A percentile compares a stretch with the other conserved stretches of the same genome.
Evolutionary conservation across 31 red algal species (phyloP).

Genomic region (Asparagopsis taxiformis): DNA sequence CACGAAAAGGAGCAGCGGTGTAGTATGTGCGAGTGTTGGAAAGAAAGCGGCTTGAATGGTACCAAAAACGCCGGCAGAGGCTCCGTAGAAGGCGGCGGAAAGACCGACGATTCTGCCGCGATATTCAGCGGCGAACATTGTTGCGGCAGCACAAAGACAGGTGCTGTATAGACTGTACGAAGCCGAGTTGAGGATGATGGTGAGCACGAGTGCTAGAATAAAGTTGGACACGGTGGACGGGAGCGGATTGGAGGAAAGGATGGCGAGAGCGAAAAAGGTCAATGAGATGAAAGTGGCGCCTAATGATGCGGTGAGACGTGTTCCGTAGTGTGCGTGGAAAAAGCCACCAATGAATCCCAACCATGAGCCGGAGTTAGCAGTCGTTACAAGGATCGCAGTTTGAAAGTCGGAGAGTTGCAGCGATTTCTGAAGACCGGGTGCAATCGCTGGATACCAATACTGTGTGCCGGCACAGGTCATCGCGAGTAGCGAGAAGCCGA

Average conservation of each 20-base stretch:
- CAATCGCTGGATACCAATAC: conserved; percentile 52
- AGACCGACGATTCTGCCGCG: conserved; percentile 39
- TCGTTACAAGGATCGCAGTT: conserved; percentile 20
- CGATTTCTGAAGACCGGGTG: conserved; percentile 31
- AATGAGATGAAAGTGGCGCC: conserved; percentile 24
- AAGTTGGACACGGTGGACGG: conserved; percentile 7
- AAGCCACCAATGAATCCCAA: conserved; percentile 39
- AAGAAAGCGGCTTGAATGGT: conserved; percentile 47
- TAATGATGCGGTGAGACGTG: conserved; percentile 13
- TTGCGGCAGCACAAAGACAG: conserved; percentile 27
- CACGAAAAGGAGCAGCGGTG: conserved; percentile 10
- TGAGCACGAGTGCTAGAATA: conserved; percentile 10
- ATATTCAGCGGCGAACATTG: conserved; percentile 24
- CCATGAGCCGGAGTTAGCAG: conserved; percentile 45
- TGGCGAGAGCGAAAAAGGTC: conserved; percentile 11
- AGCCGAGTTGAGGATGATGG: conserved; percentile 25
- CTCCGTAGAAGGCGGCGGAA: conserved; percentile 33
- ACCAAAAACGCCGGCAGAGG: conserved; percentile 30
- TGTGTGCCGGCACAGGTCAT: conserved; percentile 23
- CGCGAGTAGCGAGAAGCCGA: conserved; percentile 25
- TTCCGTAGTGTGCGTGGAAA: conserved; percentile 39
- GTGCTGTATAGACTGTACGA: conserved; percentile 48
- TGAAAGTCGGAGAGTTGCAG: conserved; percentile 21
- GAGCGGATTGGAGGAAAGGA: not conserved
- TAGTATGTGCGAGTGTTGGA: conserved; percentile 29